Percentiles rank a stretch among this genome's conserved stretches.
Evolutionary conservation across 2,329 filamentous ascomycete species (phyloP).

Genomic region (Arthroderma sp.): DNA sequence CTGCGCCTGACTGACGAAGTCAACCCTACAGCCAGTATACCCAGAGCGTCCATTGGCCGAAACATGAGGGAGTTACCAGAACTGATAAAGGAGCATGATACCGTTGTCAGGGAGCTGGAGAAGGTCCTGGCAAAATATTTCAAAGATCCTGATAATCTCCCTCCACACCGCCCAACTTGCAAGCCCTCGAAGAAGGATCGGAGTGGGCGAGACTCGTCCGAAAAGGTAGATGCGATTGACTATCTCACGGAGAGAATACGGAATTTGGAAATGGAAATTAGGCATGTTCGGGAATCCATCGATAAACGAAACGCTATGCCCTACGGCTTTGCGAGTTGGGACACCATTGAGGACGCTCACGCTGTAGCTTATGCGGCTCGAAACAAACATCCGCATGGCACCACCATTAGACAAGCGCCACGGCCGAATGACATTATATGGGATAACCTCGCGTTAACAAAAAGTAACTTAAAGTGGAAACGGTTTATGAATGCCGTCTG

Average conservation of each 20-base stretch:
- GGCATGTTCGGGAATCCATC: conserved; percentile 65
- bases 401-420: conserved; percentile 67
- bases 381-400: conserved; percentile 67
- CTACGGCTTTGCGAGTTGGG: conserved; percentile 90
- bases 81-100: conserved; percentile 71
- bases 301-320: conserved; percentile 80
- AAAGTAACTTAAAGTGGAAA: conserved; percentile 56
- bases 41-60: conserved; percentile 69
- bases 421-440: conserved; percentile 88
- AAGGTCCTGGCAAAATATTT: conserved; percentile 77
- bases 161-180: conserved; percentile 63
- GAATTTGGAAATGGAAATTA: conserved; percentile 70
- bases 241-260: conserved; percentile 79
- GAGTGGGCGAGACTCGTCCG: conserved; percentile 46
- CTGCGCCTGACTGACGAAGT: conserved; percentile 69
- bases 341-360: conserved; percentile 77
- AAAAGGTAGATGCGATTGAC: conserved; percentile 79
- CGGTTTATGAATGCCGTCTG: conserved; percentile 71
- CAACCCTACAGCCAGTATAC: conserved; percentile 64
- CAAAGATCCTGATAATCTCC: conserved; percentile 71
- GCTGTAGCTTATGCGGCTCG: conserved; percentile 70
- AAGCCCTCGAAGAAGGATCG: conserved; percentile 69
- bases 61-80: conserved; percentile 85
- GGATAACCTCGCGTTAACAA: conserved; percentile 73
- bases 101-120: conserved; percentile 71